Conservation (phyloP, 2,329 filamentous ascomycete genomes). For the Colletotrichum zoysiae region DNA sequence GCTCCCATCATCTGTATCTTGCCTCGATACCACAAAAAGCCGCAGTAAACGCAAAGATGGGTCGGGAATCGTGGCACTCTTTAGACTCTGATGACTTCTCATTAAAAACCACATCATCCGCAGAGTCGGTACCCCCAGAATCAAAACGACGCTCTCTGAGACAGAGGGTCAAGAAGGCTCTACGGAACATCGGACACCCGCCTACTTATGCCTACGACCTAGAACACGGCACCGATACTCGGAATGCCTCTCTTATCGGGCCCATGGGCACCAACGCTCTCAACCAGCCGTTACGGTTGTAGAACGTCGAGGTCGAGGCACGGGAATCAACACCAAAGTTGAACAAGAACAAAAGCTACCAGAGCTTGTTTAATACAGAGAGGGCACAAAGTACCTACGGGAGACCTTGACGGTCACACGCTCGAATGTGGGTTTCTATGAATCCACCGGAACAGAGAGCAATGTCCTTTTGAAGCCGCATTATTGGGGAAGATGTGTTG, state of each 20-base stretch:
- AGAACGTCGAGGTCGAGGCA: background rate
- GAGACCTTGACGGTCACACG: background rate
- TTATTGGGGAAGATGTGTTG: background rate
- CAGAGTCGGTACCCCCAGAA: background rate
- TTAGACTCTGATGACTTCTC: slow-evolving; percentile 33
- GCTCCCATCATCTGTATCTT: background rate
- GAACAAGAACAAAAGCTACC: background rate
- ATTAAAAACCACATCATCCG: slow-evolving; percentile 20
- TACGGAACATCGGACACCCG: slow-evolving; percentile 29
- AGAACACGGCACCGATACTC: slow-evolving; percentile 26
- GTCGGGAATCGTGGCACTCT: slow-evolving; percentile 12
- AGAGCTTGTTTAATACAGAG: background rate
- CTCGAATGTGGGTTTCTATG: background rate
- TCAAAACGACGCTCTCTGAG: slow-evolving; percentile 25
- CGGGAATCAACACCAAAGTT: background rate
- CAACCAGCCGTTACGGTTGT: slow-evolving; percentile 34
- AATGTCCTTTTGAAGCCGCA: background rate
- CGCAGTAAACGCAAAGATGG: slow-evolving; percentile 6
- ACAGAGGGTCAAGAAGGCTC: slow-evolving; percentile 25
- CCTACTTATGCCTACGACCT: slow-evolving; percentile 37
- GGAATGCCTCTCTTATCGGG: slow-evolving; percentile 3
- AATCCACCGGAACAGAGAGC: background rate
- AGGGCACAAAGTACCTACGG: background rate
- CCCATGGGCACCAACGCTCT: slow-evolving; percentile 34
- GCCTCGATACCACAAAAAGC: background rate